Percentiles rank a stretch among this genome's conserved stretches.
Evolutionary conservation across 2,329 filamentous ascomycete species (phyloP).

Genomic region (Sporothrix brasiliensis): DNA sequence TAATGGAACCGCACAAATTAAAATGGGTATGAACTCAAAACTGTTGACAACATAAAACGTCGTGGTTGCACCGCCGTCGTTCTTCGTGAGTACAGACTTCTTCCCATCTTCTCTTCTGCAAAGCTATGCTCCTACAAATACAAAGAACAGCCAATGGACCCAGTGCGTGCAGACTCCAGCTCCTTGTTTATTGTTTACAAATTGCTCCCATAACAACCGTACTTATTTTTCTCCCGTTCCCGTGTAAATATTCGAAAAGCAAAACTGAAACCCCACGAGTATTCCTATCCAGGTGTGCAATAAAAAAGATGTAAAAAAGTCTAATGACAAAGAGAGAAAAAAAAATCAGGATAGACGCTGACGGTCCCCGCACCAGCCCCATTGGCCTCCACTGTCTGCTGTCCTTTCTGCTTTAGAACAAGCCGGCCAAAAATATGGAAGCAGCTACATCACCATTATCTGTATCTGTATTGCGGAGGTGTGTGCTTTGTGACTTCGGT

Average conservation of each 20-base stretch:
- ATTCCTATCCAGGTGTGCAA: conserved; percentile 1
- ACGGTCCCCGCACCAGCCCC: too few relatives aligned
- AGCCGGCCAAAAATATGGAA: too few relatives aligned
- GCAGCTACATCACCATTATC: too few relatives aligned
- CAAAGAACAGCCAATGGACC: background rate
- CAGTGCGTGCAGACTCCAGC: background rate
- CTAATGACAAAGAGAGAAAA: background rate
- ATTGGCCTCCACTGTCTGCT: background rate
- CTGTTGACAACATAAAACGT: background rate
- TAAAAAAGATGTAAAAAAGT: background rate
- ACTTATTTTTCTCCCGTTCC: conserved; percentile 4
- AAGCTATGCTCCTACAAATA: conserved; percentile 12
- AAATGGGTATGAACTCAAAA: too few relatives aligned
- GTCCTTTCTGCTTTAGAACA: too few relatives aligned
- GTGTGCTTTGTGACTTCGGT: background rate
- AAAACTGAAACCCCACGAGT: background rate
- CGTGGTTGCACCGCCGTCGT: background rate
- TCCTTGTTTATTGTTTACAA: background rate
- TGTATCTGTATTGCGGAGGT: background rate
- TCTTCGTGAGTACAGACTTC: background rate
- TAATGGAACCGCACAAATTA: too few relatives aligned
- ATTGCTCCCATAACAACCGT: background rate
- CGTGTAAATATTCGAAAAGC: background rate
- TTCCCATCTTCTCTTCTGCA: background rate
- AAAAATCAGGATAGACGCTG: too few relatives aligned